Conservation (phyloP, 192 early-diverging fungal species). For the Paraglomus brasilianum region DNA sequence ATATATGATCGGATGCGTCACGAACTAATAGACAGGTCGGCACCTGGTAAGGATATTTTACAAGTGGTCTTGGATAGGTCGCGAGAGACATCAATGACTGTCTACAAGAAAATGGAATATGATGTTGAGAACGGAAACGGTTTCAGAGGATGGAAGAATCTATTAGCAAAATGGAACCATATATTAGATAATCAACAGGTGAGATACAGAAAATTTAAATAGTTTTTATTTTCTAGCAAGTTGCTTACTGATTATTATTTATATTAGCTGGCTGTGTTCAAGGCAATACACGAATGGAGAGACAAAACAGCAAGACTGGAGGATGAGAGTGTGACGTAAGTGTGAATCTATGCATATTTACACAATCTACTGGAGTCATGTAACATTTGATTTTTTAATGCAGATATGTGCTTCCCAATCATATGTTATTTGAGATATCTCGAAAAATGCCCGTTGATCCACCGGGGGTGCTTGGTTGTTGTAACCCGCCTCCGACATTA, state of each 20-base stretch:
- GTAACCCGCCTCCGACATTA: constrained; percentile 74
- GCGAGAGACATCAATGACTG: constrained; percentile 60
- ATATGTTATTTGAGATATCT: constrained; percentile 79
- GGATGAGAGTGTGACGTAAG: constrained; percentile 71
- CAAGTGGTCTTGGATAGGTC: constrained; percentile 65
- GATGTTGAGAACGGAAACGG: constrained; percentile 80
- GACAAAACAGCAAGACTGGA: constrained; percentile 88
- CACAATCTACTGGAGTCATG: neutral
- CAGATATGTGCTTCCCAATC: constrained; percentile 86
- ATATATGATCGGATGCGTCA: constrained; percentile 92
- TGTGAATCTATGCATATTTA: neutral
- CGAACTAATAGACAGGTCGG: constrained; percentile 68
- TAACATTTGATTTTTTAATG: neutral
- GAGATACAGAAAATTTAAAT: neutral
- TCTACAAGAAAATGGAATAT: constrained; percentile 82
- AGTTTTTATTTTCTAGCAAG: neutral
- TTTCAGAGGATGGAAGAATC: constrained; percentile 70
- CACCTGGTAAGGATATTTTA: constrained; percentile 66
- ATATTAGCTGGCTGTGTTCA: constrained; percentile 72
- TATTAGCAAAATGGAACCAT: constrained; percentile 63
- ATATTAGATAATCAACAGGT: constrained; percentile 52
- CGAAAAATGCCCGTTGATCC: constrained; percentile 71
- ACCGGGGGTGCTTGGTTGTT: constrained; percentile 66
- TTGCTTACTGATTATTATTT: neutral
- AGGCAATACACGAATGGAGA: constrained; percentile 90